Base-by-base conservation (phyloP, 164 flowering plant genomes). In the Aristolochia fimbriata region DNA sequence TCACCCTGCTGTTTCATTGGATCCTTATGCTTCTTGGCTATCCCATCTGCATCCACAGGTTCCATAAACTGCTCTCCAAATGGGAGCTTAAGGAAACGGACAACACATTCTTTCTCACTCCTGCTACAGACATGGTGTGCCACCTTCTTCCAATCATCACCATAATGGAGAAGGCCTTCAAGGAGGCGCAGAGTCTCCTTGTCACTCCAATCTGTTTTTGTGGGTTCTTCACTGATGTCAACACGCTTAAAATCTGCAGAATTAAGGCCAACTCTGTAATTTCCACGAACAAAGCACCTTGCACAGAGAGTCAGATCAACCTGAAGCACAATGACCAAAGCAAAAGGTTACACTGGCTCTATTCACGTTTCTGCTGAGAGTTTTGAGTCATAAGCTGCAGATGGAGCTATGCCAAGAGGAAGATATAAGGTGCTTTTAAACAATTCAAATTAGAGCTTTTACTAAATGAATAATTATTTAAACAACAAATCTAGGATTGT, bases 61-160 rank as follows among this genome's bases (percentile, higher is more conserved):
- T 75, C 78, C 11, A 77, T 23, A 73, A 77, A 87, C 67, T 88
- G 85, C 75, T 85, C 95, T 62, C 82, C 88, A 65, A 86, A 86
- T 51, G 97, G 93, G 78, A 91, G 90, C 82, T 83, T 91, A 62
- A 94, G 58, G 50, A 94, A 94, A 7, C 79, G 82, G 74, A 86
- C 58, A 55, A 88, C 77, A 68, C 99, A 94, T 20, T 88, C 99
- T 72, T 76, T 86, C 70, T 83, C 95, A 63, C 72, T 87, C 76
- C 85, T 81, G 48, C 96, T 84, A 70, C 78, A 77, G 49, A 91
- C 97, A 78, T 85, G 87, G 62, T 80, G 86, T 17, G 97, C 82
- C 62, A 94, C 88, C 72, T 73, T 84, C 73, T 77, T 88, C 97
- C 99, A 94, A 71, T 94, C 90, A 76, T 94, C 96, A 50, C 91